Percentiles rank a stretch among this genome's conserved stretches.
Evolutionary conservation across 345 rosid species (phyloP).

Genomic region (Corchorus olitorius): DNA sequence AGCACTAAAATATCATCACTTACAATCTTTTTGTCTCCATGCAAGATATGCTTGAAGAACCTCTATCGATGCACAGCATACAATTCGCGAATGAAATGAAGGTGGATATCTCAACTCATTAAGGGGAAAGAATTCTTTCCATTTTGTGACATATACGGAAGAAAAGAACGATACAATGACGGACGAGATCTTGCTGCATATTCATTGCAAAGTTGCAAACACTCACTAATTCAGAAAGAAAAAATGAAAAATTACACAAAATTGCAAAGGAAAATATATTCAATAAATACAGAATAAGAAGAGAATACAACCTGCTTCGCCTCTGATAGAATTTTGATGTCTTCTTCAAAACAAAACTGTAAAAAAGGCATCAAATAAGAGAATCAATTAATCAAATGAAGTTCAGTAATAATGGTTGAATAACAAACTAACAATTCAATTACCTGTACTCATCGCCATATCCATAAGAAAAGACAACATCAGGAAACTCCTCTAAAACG

Average conservation of each 20-base stretch:
- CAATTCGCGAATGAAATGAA: slow-evolving; percentile 58
- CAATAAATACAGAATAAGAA: neutral
- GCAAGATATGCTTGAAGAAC: slow-evolving; percentile 81
- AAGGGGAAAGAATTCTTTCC: slow-evolving; percentile 70
- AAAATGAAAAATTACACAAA: neutral
- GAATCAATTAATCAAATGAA: neutral
- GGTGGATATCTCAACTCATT: slow-evolving; percentile 61
- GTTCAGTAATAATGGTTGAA: neutral
- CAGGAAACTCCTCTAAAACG: slow-evolving; percentile 73
- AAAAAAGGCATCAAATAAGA: neutral
- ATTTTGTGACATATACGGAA: slow-evolving; percentile 63
- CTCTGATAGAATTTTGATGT: slow-evolving; percentile 79
- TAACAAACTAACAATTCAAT: neutral
- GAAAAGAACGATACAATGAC: slow-evolving; percentile 72
- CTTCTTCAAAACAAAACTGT: slow-evolving; percentile 86
- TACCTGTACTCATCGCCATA: slow-evolving; percentile 80
- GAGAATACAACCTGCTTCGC: slow-evolving; percentile 62
- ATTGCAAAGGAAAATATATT: neutral
- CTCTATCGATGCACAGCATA: slow-evolving; percentile 69
- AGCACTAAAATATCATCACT: slow-evolving; percentile 26
- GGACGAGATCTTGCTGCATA: slow-evolving; percentile 79
- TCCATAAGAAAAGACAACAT: slow-evolving; percentile 78
- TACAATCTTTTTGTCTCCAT: slow-evolving; percentile 92
- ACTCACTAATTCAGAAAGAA: slow-evolving; percentile 22
- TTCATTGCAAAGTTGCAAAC: slow-evolving; percentile 20